These are phyloP conservation scores for Citrus mangshanensis DNA, from an alignment of 345 rosid species.

Conservation along the genomic window DNA sequence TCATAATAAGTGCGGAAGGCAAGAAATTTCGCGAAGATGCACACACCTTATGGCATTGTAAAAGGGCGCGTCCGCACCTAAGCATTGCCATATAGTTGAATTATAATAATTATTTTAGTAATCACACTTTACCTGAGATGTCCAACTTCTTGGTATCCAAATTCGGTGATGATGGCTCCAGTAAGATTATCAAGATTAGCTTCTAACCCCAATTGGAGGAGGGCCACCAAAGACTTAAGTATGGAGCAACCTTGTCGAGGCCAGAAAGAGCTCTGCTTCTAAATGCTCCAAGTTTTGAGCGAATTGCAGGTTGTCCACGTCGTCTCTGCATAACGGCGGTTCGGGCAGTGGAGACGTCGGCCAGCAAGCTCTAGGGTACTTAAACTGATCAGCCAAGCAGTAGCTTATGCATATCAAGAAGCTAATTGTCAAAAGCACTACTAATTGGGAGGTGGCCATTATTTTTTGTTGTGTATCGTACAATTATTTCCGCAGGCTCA, in stretches of 20 bases:
- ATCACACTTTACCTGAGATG: not conserved
- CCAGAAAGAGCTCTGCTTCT: not conserved
- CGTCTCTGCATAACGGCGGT: not conserved
- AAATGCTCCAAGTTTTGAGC: not conserved
- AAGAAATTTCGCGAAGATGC: too few relatives aligned
- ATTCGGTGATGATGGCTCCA: not conserved
- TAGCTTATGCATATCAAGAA: not conserved
- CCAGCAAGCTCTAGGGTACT: not conserved
- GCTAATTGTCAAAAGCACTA: not conserved
- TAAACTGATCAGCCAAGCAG: not conserved
- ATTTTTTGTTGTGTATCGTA: not conserved
- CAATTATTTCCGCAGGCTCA: not conserved
- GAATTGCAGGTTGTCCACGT: not conserved
- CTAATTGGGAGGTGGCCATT: not conserved
- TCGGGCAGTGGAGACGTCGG: not conserved
- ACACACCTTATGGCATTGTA: too few relatives aligned
- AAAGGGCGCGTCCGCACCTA: too few relatives aligned
- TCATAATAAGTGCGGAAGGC: too few relatives aligned
- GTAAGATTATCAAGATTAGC: not conserved
- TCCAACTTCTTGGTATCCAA: not conserved
- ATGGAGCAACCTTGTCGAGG: not conserved
- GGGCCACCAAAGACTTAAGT: not conserved
- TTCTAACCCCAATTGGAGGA: not conserved
- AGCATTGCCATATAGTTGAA: too few relatives aligned
- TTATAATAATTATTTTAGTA: too few relatives aligned